Evolutionary conservation across 1,284 basidiomycete species (phyloP).

Genomic region (Ceratorhiza oryzae-sativae): DNA sequence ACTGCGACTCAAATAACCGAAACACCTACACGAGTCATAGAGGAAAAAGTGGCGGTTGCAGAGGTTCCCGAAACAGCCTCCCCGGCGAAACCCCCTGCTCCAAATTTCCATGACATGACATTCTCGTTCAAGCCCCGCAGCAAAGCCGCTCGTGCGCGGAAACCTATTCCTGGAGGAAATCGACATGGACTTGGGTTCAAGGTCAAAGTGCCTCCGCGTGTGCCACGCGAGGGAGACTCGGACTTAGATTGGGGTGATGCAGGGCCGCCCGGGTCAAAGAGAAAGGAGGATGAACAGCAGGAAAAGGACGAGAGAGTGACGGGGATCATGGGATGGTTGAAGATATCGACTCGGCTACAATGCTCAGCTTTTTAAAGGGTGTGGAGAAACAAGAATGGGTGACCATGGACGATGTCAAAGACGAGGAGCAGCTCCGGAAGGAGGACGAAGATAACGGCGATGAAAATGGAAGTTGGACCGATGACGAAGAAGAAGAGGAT

Average conservation of each 20-base stretch:
- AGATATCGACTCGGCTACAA: conserved; percentile 52
- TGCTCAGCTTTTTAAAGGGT: conserved; percentile 54
- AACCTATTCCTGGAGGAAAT: background rate
- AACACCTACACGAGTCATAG: background rate
- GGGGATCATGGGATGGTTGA: conserved; percentile 31
- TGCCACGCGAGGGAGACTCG: conserved; percentile 60
- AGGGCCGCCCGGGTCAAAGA: conserved; percentile 23
- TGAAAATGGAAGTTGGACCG: conserved; percentile 61
- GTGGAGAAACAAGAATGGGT: conserved; percentile 57
- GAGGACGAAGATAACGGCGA: conserved; percentile 66
- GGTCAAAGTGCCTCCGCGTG: background rate
- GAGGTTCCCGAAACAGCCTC: background rate
- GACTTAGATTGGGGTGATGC: conserved; percentile 71
- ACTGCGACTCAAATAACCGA: background rate
- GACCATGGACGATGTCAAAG: conserved; percentile 72
- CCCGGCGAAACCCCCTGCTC: conserved; percentile 10
- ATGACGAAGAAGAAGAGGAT: conserved; percentile 40
- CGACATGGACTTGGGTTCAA: conserved; percentile 25
- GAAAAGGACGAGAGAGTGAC: conserved; percentile 45
- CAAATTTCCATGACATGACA: conserved; percentile 23
- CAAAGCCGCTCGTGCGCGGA: conserved; percentile 12
- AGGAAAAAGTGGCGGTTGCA: background rate
- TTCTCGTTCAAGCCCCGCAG: conserved; percentile 30
- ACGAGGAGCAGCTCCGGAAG: conserved; percentile 58
- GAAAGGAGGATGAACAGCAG: conserved; percentile 42